Base-by-base conservation (phyloP, 1,284 basidiomycete species). In the Uromyces viciae-fabae region DNA sequence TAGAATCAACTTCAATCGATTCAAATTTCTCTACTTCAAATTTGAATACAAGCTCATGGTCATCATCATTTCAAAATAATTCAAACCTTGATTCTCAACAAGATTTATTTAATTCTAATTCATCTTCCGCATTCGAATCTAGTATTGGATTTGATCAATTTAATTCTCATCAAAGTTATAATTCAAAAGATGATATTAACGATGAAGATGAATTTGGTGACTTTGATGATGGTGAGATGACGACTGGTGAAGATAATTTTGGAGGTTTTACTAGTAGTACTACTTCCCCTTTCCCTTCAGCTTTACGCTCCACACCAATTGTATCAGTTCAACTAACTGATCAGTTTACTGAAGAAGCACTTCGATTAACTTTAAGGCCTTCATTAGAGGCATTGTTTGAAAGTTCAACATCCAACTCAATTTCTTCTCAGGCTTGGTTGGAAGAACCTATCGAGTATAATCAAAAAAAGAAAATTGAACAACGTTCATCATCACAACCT, bases 171-270 rank as follows among this genome's bases (percentile, higher is more conserved):
- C 46, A 64, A 68, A 46, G 28, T 25, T 52, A 43, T 36, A 28
- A 43, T 2, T 4, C n/a, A 2, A 33, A 52, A 31, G n/a, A 77
- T 40, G 17, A 66, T 0, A 14, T 14, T 11, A n/a, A 36, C 28
- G 75, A 77, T 33, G 75, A 77, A 54, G 75, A 77, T 68, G 75
- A 77, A 8, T 77, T 77, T 54, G 75, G 75, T n/a, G 75, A 77
- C 19, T 77, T 77, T 68, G 75, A 77, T 49, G 75, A 77, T 40
- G 75, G 75, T 33, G 75, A 77, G 42, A 62, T 52, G 40, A 25
- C 38, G 15, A 62, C 25, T 22, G 42, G 33, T 52, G 46, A 66
- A 66, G 75, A 66, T 14, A 68, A 68, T 17, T 77, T 77, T 33
- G 60, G 42, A 36, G 40, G 42, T 11, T 60, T 60, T 62, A 46